These are phyloP conservation scores for Dovyalis caffra DNA, from an alignment of 345 rosid genomes.

Conservation along the genomic window DNA sequence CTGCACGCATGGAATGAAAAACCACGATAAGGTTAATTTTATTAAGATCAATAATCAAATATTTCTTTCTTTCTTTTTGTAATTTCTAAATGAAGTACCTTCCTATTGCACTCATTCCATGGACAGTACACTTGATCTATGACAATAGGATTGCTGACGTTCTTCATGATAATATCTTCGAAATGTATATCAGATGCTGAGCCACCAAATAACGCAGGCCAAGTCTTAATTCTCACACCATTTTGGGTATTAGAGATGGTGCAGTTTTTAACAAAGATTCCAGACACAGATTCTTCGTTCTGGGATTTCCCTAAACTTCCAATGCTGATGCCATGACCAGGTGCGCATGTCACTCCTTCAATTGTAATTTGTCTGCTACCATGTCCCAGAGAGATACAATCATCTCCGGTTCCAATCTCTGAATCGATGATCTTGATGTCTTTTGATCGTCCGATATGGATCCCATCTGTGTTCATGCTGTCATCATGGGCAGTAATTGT, in stretches of 20 bases:
- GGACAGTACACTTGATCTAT: neutral
- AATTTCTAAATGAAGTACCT: too few species aligned
- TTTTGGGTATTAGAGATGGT: neutral
- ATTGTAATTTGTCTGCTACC: neutral
- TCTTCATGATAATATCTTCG: neutral
- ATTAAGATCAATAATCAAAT: too few species aligned
- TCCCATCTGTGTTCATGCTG: neutral
- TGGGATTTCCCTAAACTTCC: neutral
- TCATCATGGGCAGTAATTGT: neutral
- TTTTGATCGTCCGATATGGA: neutral
- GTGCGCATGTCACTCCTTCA: neutral
- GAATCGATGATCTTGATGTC: neutral
- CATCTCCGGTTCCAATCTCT: neutral
- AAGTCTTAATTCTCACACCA: too few species aligned
- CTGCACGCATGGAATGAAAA: neutral
- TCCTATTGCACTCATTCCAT: too few species aligned
- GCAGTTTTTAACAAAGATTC: neutral
- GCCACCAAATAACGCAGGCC: too few species aligned
- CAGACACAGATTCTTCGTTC: neutral
- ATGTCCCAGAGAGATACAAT: neutral
- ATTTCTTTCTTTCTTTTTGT: too few species aligned
- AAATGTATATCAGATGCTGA: neutral
- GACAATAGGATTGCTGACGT: slow-evolving; percentile 1
- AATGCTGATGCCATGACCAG: neutral
- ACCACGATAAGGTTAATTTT: too few species aligned